Base-by-base conservation (phyloP, 2,329 filamentous ascomycete species). In the Sporothrix brunneoviolacea region DNA sequence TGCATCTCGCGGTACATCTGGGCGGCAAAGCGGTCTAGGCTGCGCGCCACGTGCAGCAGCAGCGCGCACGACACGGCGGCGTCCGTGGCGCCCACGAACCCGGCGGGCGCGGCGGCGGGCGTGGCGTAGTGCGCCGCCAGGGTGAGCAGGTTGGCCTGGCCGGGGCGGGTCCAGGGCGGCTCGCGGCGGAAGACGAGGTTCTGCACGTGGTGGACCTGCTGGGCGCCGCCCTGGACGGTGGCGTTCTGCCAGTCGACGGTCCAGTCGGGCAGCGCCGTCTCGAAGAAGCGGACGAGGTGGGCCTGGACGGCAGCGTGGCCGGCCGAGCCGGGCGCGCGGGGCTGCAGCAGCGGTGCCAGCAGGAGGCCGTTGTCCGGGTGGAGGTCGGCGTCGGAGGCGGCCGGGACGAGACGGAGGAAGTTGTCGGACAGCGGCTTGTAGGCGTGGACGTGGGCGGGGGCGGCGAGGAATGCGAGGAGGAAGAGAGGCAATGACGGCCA, bases 61-160 rank as follows among this genome's bases (percentile, higher is more conserved):
- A 94, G 88, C 0, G 88, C 89, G 64, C 88, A 93, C 16, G 89
- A 88, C 9, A 81, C 89, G 1, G 89, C 88, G 57, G 85, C 89
- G 63, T 95, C 89, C 13, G 82, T 91, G 1, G 88, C 89, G 1
- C 89, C 89, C 44, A 94, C 86, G 62, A 93, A 94, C 1, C 84
- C 87, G 44, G 79, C 64, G 0, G 88, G 87, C 15, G 71, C 71
- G 41, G 84, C 71, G 68, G 18, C 19, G 89, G 89, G 64, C 80
- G 54, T 86, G 61, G 94, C 88, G 64, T 91, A 94, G 63, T 94
- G 89, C 30, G 88, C 89, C 8, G 88, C 89, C 43, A 94, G 71
- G 4, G 86, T 88, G 57, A 94, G 69, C 46, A 85, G 71, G 45
- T 84, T 84, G 13, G 86, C 79, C 62, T 90, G 80, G 0, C 89